Percentiles rank a stretch among this genome's conserved stretches.
phyloP scores from a whole-genome alignment of 2,329 filamentous ascomycete genomes.

The Penicillium sp. region DNA sequence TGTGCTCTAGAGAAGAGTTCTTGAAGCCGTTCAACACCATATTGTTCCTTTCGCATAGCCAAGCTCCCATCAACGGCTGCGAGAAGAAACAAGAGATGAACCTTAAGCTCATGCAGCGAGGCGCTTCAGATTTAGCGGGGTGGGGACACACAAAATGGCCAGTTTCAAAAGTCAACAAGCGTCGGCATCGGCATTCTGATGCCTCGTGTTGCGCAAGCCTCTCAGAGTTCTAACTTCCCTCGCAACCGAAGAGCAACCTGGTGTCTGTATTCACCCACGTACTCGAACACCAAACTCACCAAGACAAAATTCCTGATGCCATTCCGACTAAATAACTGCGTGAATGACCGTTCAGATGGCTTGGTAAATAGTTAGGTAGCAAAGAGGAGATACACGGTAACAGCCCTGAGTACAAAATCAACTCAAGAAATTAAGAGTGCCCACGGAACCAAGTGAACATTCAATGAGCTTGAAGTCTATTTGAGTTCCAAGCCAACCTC shows the following conservation, averaged over 20 bases:
- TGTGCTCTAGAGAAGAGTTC: not conserved
- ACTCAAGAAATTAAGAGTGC: too few relatives aligned
- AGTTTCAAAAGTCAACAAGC: conserved; percentile 3
- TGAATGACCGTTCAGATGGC: too few relatives aligned
- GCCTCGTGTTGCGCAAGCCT: not conserved
- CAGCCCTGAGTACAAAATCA: too few relatives aligned
- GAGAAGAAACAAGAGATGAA: conserved; percentile 5
- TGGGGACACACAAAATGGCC: not conserved
- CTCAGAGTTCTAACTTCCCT: not conserved
- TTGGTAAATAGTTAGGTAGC: too few relatives aligned
- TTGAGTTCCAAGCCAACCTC: too few relatives aligned
- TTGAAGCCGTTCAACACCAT: not conserved
- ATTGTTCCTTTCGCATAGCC: not conserved
- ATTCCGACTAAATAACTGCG: too few relatives aligned
- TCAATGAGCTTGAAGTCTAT: too few relatives aligned
- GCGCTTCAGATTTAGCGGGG: not conserved
- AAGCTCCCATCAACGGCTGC: conserved; percentile 6
- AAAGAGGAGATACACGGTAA: too few relatives aligned
- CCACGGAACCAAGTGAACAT: too few relatives aligned
- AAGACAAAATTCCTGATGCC: too few relatives aligned
- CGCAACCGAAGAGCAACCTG: not conserved
- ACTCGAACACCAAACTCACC: too few relatives aligned
- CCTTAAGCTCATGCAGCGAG: conserved; percentile 8
- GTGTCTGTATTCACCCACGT: too few relatives aligned
- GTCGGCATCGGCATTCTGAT: not conserved